Percentiles rank a stretch among this genome's conserved stretches.
These are phyloP conservation scores for Parathielavia hyrcaniae DNA, from an alignment of 495 filamentous ascomycete species.

Conservation along the genomic window DNA sequence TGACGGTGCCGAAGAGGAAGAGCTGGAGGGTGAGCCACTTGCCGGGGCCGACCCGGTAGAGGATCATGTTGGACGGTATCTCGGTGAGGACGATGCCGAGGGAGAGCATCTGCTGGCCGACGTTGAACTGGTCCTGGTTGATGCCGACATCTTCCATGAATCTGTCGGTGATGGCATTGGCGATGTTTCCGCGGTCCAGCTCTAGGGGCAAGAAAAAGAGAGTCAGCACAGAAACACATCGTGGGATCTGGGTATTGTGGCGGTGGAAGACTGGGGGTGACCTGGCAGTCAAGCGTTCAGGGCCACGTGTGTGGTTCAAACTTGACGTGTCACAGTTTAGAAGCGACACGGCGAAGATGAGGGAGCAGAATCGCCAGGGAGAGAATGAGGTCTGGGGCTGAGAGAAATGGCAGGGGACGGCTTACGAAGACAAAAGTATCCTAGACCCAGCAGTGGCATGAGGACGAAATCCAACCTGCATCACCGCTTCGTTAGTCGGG, in stretches of 20 bases:
- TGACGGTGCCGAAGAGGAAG: constrained; percentile 52
- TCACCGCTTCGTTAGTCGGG: neutral
- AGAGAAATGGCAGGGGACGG: constrained; percentile 13
- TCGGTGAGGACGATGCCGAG: constrained; percentile 54
- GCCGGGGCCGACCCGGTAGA: constrained; percentile 53
- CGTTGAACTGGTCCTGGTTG: constrained; percentile 52
- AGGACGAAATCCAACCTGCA: constrained; percentile 46
- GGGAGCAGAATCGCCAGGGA: too few relatives aligned
- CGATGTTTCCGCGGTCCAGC: constrained; percentile 31
- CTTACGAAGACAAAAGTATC: constrained; percentile 52
- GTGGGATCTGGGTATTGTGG: too few relatives aligned
- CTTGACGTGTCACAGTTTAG: too few relatives aligned
- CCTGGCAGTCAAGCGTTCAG: too few relatives aligned
- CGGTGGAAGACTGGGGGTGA: too few relatives aligned
- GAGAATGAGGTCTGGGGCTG: constrained; percentile 25
- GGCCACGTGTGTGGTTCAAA: neutral
- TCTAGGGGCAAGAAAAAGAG: constrained; percentile 22
- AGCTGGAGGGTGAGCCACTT: constrained; percentile 55
- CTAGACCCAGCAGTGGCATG: constrained; percentile 48
- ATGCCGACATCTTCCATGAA: constrained; percentile 50
- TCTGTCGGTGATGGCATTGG: constrained; percentile 31
- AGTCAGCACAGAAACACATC: too few relatives aligned
- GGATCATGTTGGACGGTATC: constrained; percentile 53
- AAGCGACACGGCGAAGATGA: too few relatives aligned
- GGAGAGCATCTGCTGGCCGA: constrained; percentile 51